Conservation (phyloP, 768 basidiomycete genomes). For the Russula compacta region DNA sequence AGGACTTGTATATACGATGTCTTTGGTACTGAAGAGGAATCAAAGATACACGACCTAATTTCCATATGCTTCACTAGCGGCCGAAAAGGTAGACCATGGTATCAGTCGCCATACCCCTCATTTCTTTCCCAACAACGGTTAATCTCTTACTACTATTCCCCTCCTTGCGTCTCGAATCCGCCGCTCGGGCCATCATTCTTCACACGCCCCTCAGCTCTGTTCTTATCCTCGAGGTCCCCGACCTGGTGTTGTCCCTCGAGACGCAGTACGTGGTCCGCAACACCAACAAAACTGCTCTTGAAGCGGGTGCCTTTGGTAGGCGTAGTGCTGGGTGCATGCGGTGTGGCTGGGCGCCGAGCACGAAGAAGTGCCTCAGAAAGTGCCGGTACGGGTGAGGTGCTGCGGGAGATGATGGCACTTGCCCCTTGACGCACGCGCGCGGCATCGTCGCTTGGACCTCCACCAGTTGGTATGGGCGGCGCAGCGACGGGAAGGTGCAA, state of each 20-base stretch:
- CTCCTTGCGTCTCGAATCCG: not conserved
- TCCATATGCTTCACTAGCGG: not conserved
- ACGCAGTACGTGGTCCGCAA: conserved; percentile 39
- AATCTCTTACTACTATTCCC: not conserved
- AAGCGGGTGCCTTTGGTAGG: conserved; percentile 47
- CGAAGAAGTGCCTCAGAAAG: conserved; percentile 65
- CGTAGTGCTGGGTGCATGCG: conserved; percentile 19
- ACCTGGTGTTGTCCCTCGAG: conserved; percentile 5
- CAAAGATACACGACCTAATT: not conserved
- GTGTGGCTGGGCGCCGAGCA: conserved; percentile 39
- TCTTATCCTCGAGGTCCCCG: not conserved
- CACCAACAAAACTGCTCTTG: conserved; percentile 64
- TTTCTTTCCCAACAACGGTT: not conserved
- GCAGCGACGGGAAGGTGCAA: not conserved
- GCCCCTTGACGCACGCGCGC: conserved; percentile 7
- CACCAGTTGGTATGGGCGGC: not conserved
- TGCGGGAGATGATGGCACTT: conserved; percentile 24
- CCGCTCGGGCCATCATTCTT: not conserved
- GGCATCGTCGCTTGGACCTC: not conserved
- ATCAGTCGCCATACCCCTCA: not conserved
- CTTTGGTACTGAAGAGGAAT: not conserved
- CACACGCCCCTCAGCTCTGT: not conserved
- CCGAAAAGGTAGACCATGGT: not conserved
- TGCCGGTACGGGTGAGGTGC: conserved; percentile 43
- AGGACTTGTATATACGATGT: not conserved